Evolutionary conservation across 106 monocot genomes (phyloP).

Genomic region (Hemerocallis citrina): DNA sequence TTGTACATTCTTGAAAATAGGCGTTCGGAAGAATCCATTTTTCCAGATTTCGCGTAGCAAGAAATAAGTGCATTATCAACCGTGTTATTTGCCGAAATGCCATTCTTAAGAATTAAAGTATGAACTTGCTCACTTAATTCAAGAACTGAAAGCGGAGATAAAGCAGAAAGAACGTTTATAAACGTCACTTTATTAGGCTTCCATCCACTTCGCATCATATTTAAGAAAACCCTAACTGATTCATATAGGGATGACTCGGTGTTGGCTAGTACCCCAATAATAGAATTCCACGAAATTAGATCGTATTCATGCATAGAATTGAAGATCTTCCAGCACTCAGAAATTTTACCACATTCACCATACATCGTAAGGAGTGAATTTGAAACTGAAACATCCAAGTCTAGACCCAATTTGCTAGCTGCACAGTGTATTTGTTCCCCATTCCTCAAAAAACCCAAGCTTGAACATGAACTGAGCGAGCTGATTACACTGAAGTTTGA

Average conservation of each 20-base stretch:
- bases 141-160: slow-evolving; percentile 42
- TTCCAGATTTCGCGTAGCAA: slow-evolving; percentile 64
- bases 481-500: slow-evolving; percentile 66
- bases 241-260: slow-evolving; percentile 25
- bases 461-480: slow-evolving; percentile 53
- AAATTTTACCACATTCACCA: slow-evolving; percentile 40
- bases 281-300: slow-evolving; percentile 83
- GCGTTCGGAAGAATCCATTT: slow-evolving; percentile 45
- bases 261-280: slow-evolving; percentile 58
- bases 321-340: slow-evolving; percentile 60
- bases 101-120: slow-evolving; percentile 34
- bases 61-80: slow-evolving; percentile 70
- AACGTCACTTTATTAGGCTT: slow-evolving; percentile 63
- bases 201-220: slow-evolving; percentile 66
- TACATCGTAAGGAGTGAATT: slow-evolving; percentile 73
- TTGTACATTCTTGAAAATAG: slow-evolving; percentile 54
- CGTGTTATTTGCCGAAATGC: slow-evolving; percentile 20
- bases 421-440: slow-evolving; percentile 52
- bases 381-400: slow-evolving; percentile 64
- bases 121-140: slow-evolving; percentile 51
- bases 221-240: slow-evolving; percentile 26
- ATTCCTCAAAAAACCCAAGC: slow-evolving; percentile 20
- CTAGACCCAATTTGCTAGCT: slow-evolving; percentile 61
- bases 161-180: slow-evolving; percentile 47
- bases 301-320: slow-evolving; percentile 45